Evolutionary conservation across 768 basidiomycete species (phyloP).

Genomic region (Cubamyces lactineus): DNA sequence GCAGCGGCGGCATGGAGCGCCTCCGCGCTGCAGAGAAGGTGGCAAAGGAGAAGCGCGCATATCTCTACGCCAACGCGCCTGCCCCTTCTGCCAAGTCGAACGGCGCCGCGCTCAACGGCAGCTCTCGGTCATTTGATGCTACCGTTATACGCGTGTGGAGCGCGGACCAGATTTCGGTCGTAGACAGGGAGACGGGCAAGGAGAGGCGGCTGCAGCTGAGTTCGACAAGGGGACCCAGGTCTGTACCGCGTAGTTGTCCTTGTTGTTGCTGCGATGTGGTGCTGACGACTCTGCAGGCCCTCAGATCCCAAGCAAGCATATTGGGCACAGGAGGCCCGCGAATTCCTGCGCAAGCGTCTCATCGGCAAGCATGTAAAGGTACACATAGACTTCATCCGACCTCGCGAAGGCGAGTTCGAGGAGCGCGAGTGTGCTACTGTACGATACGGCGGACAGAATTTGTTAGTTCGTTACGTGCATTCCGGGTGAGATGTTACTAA

Average conservation of each 20-base stretch:
- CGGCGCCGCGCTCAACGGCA: conserved; percentile 46
- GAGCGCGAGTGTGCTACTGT: conserved; percentile 92
- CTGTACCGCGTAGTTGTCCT: conserved; percentile 27
- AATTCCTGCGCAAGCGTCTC: conserved; percentile 88
- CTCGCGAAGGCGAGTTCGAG: conserved; percentile 90
- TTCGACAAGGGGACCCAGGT: conserved; percentile 87
- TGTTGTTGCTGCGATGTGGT: not conserved
- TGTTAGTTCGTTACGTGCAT: conserved; percentile 49
- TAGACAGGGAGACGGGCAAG: conserved; percentile 69
- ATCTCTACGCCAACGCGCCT: conserved; percentile 66
- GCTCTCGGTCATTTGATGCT: conserved; percentile 69
- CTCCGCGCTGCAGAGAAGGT: conserved; percentile 81
- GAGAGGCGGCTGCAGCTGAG: conserved; percentile 88
- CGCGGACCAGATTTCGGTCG: conserved; percentile 85
- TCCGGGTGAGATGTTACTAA: not conserved
- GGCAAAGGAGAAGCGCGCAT: conserved; percentile 76
- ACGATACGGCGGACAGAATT: conserved; percentile 78
- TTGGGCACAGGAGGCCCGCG: conserved; percentile 90
- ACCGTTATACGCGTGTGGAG: conserved; percentile 89
- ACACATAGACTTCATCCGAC: conserved; percentile 88
- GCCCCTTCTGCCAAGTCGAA: conserved; percentile 52
- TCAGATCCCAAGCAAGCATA: conserved; percentile 85
- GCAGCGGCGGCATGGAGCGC: conserved; percentile 82
- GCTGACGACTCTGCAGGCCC: conserved; percentile 52
- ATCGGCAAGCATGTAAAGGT: conserved; percentile 89